Conservation (phyloP, 2,329 filamentous ascomycete genomes). For the Cladosporium colombiae region DNA sequence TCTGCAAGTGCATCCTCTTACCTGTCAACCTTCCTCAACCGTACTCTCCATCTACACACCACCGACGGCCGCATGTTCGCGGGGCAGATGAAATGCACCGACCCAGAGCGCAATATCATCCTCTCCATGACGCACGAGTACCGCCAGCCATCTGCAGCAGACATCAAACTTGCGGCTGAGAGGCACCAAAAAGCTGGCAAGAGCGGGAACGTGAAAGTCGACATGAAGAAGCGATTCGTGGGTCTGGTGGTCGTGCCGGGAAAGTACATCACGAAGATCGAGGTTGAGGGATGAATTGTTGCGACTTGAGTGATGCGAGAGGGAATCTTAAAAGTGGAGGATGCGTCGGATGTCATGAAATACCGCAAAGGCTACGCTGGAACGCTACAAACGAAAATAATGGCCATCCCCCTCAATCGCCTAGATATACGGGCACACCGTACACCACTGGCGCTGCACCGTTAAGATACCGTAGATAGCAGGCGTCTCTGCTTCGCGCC, state of each 20-base stretch:
- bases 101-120: constrained; percentile 81
- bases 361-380: background rate
- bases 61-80: constrained; percentile 86
- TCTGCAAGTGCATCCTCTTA: constrained; percentile 24
- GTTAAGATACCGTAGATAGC: constrained; percentile 86
- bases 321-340: too few species aligned
- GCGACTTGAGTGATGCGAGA: too few species aligned
- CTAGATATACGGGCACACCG: constrained; percentile 86
- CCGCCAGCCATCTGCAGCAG: constrained; percentile 62
- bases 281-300: constrained; percentile 63
- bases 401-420: constrained; percentile 28
- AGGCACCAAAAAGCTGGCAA: constrained; percentile 34
- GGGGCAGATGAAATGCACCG: constrained; percentile 91
- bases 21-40: constrained; percentile 45
- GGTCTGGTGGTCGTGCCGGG: constrained; percentile 90
- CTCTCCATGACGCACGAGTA: constrained; percentile 87
- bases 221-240: constrained; percentile 83
- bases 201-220: constrained; percentile 54
- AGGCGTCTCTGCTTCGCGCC: constrained; percentile 70
- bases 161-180: constrained; percentile 42
- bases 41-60: constrained; percentile 75
- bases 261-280: constrained; percentile 80
- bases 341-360: background rate
- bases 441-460: constrained; percentile 93
- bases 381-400: constrained; percentile 11